These are phyloP conservation scores for Pseudopithomyces chartarum DNA, from an alignment of 2,329 filamentous ascomycete species.

Conservation along the genomic window DNA sequence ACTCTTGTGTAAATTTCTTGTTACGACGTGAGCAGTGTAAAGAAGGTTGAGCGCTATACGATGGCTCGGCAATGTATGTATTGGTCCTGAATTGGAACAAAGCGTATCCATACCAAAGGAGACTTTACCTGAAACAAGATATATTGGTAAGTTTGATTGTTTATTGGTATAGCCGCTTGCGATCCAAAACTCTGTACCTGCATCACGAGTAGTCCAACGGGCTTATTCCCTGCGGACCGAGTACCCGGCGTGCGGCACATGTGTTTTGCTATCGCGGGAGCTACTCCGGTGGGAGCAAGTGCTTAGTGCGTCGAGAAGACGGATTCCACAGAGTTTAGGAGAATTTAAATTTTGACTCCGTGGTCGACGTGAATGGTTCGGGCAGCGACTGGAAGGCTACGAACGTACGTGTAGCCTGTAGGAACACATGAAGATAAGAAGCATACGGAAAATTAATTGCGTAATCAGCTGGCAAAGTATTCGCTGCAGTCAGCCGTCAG, in stretches of 20 bases:
- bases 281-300: background rate
- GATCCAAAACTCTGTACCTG: constrained; percentile 1
- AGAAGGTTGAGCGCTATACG: no score
- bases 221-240: background rate
- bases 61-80: no score
- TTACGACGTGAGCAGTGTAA: no score
- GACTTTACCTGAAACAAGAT: background rate
- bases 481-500: constrained; percentile 23
- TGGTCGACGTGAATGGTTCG: background rate
- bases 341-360: background rate
- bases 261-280: background rate
- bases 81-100: no score
- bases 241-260: background rate
- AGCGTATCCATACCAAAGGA: no score
- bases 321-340: background rate
- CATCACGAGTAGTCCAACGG: background rate
- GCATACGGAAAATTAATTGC: constrained; percentile 28
- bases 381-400: background rate
- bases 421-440: constrained; percentile 12
- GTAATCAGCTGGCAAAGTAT: constrained; percentile 23
- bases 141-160: background rate
- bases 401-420: background rate
- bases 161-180: background rate
- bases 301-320: background rate
- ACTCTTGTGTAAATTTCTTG: no score